Percentiles rank a stretch among this genome's conserved stretches.
phyloP scores from a whole-genome alignment of 768 basidiomycete species.

The Leucosporidium scottii region DNA sequence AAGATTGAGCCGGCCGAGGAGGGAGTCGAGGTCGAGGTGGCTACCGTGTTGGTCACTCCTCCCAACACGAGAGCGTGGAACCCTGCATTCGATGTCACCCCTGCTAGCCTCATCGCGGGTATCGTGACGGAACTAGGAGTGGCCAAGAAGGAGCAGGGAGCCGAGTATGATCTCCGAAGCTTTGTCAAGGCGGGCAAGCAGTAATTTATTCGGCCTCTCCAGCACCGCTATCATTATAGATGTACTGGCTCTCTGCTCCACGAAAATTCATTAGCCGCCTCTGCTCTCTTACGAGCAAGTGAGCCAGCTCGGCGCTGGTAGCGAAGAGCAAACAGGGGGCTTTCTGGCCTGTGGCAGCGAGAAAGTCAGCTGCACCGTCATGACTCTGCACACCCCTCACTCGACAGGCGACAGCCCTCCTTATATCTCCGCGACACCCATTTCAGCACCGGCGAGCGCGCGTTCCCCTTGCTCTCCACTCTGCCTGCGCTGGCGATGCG shows the following conservation, averaged over 20 bases:
- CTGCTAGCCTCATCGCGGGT: conserved; percentile 84
- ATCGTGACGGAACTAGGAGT: conserved; percentile 95
- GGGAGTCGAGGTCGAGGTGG: conserved; percentile 50
- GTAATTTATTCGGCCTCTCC: not conserved
- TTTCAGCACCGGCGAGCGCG: no score
- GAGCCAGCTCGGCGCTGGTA: not conserved
- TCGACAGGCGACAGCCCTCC: no score
- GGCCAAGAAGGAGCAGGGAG: conserved; percentile 60
- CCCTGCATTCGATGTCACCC: conserved; percentile 94
- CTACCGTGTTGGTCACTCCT: conserved; percentile 43
- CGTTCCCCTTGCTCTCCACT: no score
- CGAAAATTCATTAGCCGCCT: not conserved
- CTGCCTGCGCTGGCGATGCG: no score
- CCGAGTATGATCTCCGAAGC: conserved; percentile 57
- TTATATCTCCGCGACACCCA: no score
- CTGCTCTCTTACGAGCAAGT: no score
- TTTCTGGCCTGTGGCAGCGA: no score
- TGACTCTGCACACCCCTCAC: no score
- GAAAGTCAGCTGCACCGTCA: no score
- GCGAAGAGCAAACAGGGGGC: no score
- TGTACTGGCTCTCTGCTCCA: no score
- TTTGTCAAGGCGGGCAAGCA: conserved; percentile 45
- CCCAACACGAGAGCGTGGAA: conserved; percentile 54
- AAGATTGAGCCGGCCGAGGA: conserved; percentile 51
- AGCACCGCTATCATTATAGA: no score